Evolutionary conservation across 2,329 filamentous ascomycete species (phyloP).

Genomic region (Sporothrix dimorphospora): DNA sequence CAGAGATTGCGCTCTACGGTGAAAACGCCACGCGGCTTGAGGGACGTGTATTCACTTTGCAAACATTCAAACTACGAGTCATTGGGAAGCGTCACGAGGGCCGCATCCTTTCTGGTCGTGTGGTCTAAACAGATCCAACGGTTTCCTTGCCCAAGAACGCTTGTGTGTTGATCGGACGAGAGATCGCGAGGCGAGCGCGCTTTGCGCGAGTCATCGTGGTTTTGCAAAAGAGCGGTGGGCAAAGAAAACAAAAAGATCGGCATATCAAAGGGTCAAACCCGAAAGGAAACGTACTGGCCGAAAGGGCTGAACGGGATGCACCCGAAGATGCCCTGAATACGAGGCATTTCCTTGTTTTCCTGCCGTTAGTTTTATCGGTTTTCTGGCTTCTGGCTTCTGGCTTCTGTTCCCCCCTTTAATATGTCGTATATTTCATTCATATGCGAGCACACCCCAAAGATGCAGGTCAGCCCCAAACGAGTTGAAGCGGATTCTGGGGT

Average conservation of each 20-base stretch:
- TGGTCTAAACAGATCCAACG: no score
- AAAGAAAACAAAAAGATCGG: neutral
- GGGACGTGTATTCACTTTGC: neutral
- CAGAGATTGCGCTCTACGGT: slow-evolving; percentile 2
- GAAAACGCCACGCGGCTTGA: slow-evolving; percentile 2
- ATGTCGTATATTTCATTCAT: neutral
- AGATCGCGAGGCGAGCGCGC: slow-evolving; percentile 11
- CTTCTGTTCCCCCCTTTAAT: neutral
- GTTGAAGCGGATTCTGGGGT: neutral
- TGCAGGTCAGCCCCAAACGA: slow-evolving; percentile 6
- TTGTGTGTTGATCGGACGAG: neutral
- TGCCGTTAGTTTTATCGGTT: no score
- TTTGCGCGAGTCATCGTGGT: neutral
- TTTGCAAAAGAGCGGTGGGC: slow-evolving; percentile 15
- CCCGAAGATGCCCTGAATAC: neutral
- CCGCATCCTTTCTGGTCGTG: no score
- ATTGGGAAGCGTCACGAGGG: no score
- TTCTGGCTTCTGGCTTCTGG: no score
- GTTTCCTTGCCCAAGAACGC: no score
- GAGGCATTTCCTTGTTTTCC: no score
- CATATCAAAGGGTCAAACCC: neutral
- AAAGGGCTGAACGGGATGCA: neutral
- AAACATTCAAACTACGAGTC: neutral
- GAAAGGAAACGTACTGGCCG: neutral
- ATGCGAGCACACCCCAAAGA: neutral